Percentiles rank a stretch among this genome's conserved stretches.
Evolutionary conservation across 2,329 filamentous ascomycete genomes (phyloP).

Genomic region (Colletotrichum liaoningense): DNA sequence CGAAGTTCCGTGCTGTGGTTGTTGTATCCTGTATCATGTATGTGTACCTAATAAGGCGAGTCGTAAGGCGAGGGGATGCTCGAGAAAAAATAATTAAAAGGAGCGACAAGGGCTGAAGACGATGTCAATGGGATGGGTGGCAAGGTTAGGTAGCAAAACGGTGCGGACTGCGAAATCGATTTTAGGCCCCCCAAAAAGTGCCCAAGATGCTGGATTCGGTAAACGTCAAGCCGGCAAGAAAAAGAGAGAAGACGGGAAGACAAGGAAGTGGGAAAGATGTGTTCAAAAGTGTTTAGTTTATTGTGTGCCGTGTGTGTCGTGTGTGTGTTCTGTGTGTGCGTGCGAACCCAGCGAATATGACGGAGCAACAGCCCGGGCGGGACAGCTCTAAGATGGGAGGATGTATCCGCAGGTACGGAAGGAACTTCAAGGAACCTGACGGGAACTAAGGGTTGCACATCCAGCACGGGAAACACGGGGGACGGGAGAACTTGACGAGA

Average conservation of each 20-base stretch:
- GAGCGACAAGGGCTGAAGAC: conserved; percentile 8
- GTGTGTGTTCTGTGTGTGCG: background rate
- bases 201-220: background rate
- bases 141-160: background rate
- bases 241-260: background rate
- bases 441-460: background rate
- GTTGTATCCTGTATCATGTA: background rate
- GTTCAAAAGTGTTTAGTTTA: background rate
- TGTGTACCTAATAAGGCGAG: conserved; percentile 1
- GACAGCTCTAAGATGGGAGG: background rate
- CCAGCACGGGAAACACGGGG: background rate
- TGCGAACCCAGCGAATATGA: background rate
- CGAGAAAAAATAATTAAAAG: background rate
- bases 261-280: conserved; percentile 7
- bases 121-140: background rate
- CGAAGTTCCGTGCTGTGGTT: no score
- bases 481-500: background rate
- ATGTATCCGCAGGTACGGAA: background rate
- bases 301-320: background rate
- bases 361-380: background rate
- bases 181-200: background rate
- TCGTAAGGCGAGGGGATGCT: background rate
- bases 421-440: background rate
- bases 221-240: background rate
- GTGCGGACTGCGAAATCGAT: background rate